Conservation (phyloP, 2,329 filamentous ascomycete genomes). For the Herpotrichia juniperi region DNA sequence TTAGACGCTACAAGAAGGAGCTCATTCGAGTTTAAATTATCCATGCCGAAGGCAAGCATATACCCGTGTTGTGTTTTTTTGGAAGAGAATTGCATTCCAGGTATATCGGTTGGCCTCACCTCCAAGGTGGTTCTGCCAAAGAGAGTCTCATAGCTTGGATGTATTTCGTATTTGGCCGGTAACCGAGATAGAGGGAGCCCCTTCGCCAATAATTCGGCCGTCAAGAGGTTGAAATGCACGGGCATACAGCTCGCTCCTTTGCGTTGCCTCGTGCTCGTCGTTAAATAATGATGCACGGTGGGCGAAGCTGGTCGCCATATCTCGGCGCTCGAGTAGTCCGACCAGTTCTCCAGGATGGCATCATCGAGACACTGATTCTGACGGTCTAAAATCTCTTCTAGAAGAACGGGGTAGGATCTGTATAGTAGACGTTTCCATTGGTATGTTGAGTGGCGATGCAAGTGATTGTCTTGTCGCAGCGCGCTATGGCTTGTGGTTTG, state of each 20-base stretch:
- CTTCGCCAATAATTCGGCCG: conserved; percentile 59
- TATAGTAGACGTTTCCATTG: background rate
- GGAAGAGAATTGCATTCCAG: conserved; percentile 51
- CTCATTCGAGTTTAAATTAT: conserved; percentile 22
- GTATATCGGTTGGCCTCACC: conserved; percentile 48
- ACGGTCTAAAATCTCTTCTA: conserved; percentile 23
- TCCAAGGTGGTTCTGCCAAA: conserved; percentile 53
- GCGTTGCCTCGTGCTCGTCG: conserved; percentile 14
- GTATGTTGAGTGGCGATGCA: conserved; percentile 30
- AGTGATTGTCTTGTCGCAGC: conserved; percentile 17
- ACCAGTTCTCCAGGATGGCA: conserved; percentile 24
- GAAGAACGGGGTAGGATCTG: conserved; percentile 15
- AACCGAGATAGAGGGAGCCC: conserved; percentile 57
- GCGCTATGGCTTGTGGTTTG: no score
- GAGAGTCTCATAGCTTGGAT: conserved; percentile 49
- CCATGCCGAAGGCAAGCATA: conserved; percentile 47
- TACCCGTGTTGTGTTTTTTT: conserved; percentile 27
- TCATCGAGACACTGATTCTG: conserved; percentile 16
- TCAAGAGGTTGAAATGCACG: conserved; percentile 60
- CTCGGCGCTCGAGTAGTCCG: conserved; percentile 18
- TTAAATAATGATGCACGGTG: conserved; percentile 36
- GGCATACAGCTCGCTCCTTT: background rate
- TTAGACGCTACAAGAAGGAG: conserved; percentile 23
- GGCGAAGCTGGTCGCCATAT: conserved; percentile 16
- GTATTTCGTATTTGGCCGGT: conserved; percentile 51